These are phyloP conservation scores for Alternaria atra DNA, from an alignment of 2,329 filamentous ascomycete genomes.

Conservation along the genomic window DNA sequence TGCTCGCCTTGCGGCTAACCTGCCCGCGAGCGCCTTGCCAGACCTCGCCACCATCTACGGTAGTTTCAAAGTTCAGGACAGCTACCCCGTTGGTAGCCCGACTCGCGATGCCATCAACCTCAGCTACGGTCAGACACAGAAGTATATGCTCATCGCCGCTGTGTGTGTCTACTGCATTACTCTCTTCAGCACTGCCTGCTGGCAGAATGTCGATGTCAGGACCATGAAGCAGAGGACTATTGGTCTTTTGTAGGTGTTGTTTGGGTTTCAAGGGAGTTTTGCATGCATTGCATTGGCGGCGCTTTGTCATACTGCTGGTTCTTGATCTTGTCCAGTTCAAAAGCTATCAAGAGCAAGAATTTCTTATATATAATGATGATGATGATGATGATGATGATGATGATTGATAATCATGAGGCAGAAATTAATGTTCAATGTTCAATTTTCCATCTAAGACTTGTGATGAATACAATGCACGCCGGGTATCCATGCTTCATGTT, in stretches of 20 bases:
- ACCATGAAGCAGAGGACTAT: constrained; percentile 46
- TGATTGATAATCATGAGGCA: neutral
- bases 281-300: neutral
- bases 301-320: neutral
- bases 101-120: constrained; percentile 56
- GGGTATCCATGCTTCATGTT: neutral
- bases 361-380: neutral
- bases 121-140: constrained; percentile 49
- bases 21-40: constrained; percentile 57
- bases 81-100: constrained; percentile 61
- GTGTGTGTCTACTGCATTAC: constrained; percentile 39
- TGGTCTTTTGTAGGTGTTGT: constrained; percentile 35
- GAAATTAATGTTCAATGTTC: neutral
- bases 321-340: neutral
- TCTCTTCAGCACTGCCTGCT: constrained; percentile 35
- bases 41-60: constrained; percentile 58
- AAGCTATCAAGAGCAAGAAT: neutral
- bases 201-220: constrained; percentile 44
- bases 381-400: neutral
- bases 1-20: constrained; percentile 54
- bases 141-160: constrained; percentile 50
- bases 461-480: neutral
- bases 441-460: neutral
- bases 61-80: constrained; percentile 62
- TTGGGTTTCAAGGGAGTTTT: neutral